A percentile compares a stretch with the other conserved stretches of the same genome.
Conservation (phyloP, 805 yeast genomes). For the Kodamaea jinghongensis region DNA sequence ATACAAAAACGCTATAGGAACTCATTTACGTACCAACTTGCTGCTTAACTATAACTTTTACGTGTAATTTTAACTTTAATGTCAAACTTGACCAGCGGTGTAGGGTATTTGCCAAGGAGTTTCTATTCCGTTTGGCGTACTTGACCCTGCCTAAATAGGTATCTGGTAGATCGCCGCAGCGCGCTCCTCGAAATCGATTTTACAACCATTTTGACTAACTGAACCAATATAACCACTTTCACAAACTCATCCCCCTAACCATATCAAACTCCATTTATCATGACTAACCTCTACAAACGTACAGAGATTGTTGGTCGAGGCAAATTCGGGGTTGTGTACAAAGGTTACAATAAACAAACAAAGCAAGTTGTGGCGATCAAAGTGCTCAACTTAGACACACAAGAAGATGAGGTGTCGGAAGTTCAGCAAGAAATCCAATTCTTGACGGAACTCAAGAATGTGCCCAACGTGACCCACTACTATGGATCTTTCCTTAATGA, state of each 20-base stretch:
- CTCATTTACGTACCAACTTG: too few species aligned
- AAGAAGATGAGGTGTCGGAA: conserved; percentile 90
- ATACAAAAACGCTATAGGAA: too few species aligned
- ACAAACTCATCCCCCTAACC: background rate
- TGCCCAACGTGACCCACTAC: conserved; percentile 91
- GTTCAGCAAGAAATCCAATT: conserved; percentile 92
- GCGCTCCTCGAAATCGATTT: too few species aligned
- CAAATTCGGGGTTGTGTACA: conserved; percentile 94
- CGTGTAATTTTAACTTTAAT: too few species aligned
- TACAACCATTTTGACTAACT: too few species aligned
- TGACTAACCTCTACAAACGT: conserved; percentile 53
- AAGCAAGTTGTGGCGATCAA: conserved; percentile 88
- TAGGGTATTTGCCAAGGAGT: too few species aligned
- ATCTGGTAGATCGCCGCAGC: too few species aligned
- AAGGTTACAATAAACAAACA: conserved; percentile 69
- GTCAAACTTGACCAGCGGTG: too few species aligned
- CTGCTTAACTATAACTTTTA: too few species aligned
- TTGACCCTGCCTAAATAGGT: too few species aligned
- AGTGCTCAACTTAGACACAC: conserved; percentile 86
- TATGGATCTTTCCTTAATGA: conserved; percentile 85
- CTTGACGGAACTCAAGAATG: conserved; percentile 73
- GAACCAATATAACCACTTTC: too few species aligned
- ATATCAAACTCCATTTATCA: background rate
- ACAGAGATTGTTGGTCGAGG: conserved; percentile 95
- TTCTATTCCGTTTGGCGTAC: too few species aligned